These are phyloP conservation scores for Glycine latifolia DNA, from an alignment of 306 rosid species.

Conservation along the genomic window DNA sequence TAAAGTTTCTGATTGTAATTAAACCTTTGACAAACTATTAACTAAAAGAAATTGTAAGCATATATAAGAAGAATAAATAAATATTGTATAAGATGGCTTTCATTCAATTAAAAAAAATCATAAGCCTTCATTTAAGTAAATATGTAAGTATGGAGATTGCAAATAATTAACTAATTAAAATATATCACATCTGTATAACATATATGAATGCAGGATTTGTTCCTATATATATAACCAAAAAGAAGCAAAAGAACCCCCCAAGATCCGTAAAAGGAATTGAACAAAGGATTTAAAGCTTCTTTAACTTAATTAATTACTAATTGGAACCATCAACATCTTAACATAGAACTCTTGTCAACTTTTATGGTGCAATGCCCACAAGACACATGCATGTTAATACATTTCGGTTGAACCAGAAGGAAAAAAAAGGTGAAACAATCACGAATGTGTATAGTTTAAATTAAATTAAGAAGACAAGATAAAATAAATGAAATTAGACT, in stretches of 20 bases:
- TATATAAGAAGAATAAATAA: background rate
- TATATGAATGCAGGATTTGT: too few species aligned
- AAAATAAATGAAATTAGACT: background rate
- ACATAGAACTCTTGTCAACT: background rate
- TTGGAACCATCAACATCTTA: background rate
- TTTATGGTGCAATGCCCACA: background rate
- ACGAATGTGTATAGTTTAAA: background rate
- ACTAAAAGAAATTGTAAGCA: background rate
- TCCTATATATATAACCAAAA: too few species aligned
- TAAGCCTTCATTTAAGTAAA: background rate
- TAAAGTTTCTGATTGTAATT: slow-evolving; percentile 7
- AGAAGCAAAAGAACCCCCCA: too few species aligned
- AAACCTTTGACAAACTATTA: slow-evolving; percentile 1
- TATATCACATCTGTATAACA: background rate
- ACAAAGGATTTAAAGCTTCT: background rate
- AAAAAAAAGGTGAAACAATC: background rate
- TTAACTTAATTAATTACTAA: background rate
- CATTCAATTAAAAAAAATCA: background rate
- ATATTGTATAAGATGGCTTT: background rate
- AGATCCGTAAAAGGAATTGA: too few species aligned
- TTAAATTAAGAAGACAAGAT: background rate
- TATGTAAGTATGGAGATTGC: background rate
- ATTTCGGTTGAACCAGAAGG: background rate
- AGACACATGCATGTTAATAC: background rate
- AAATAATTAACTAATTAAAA: background rate